These are phyloP conservation scores for Ceratobasidium papillatum DNA, from an alignment of 1,284 basidiomycete species.

Conservation along the genomic window DNA sequence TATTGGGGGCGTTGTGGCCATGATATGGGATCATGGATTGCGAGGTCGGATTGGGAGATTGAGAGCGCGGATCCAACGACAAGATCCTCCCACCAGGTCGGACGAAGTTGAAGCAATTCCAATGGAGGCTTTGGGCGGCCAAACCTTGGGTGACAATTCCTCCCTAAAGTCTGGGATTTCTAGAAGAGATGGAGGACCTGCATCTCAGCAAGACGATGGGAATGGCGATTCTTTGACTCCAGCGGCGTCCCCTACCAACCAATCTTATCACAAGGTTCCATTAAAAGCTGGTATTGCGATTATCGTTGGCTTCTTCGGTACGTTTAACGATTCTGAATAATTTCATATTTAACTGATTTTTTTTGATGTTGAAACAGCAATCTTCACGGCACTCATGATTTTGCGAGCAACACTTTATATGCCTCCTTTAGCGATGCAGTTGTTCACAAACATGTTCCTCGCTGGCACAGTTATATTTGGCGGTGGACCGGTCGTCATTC, in stretches of 20 bases:
- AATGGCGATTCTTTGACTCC: background rate
- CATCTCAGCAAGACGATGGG: too few species aligned
- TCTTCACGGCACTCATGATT: constrained; percentile 52
- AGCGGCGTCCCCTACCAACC: background rate
- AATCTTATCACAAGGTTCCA: constrained; percentile 11
- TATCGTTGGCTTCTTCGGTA: constrained; percentile 42
- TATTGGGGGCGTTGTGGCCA: constrained; percentile 51
- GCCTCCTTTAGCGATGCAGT: constrained; percentile 51
- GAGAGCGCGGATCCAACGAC: background rate
- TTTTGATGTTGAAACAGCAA: constrained; percentile 37
- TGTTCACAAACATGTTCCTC: constrained; percentile 58
- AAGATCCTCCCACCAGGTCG: background rate
- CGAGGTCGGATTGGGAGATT: constrained; percentile 43
- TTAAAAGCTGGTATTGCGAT: constrained; percentile 34
- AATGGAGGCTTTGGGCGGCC: constrained; percentile 12
- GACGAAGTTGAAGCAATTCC: constrained; percentile 21
- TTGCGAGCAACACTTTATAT: constrained; percentile 51
- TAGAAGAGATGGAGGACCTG: background rate
- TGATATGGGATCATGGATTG: constrained; percentile 52
- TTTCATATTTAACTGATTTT: background rate
- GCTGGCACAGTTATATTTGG: constrained; percentile 66
- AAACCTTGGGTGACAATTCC: background rate
- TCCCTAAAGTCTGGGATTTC: constrained; percentile 12
- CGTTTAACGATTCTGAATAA: background rate
- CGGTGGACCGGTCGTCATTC: constrained; percentile 68